Evolutionary conservation across 441 rosid species (phyloP), one percentile per base, ranked within the genome.

Genomic region (Pelargonium myrrhifolium): DNA sequence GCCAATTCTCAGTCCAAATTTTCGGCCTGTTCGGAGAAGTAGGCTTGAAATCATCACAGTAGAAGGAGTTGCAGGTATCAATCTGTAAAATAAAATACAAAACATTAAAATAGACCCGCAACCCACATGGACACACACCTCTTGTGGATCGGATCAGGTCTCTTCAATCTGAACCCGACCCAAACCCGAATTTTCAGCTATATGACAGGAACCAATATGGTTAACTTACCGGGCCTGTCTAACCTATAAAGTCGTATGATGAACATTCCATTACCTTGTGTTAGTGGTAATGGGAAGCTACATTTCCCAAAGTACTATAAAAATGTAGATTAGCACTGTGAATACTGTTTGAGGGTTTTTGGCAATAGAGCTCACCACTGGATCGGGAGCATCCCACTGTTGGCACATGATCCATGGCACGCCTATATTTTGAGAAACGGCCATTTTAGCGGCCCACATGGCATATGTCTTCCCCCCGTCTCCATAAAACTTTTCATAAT

Each of bases 1-100:
- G 97, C 99, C 99, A 94, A 73, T 94, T 91, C 85, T 94, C 97
- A 53, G 99, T 94, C 97, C 99, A 94, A 28, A 94, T 84, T 74
- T 91, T 94, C n/a, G 99, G 99, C 79, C 86, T 89, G 81, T 84
- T 86, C 0, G 92, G 89, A 67, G 80, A 79, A 74, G 84, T 87
- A 55, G 98, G 97, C 70, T 77, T 83, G 77, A 87, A 91, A 47
- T 87, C 81, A 77, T 94, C 98, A 69, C 98, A 92, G 78, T 94
- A 94, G 74, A 94, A 94, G 75, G 81, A 82, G 77, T 94, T 94
- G 72, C 97, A 91, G 17, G 97, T 89, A 79, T 88, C 84, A 40
- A 94, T 94, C 97, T 91, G 96, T 85, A 79, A 65, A 53, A 65
- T 24, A 72, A 77, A 69, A 14, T 45, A 56, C 61, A 56, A 21